A percentile compares a stretch with the other conserved stretches of the same genome.
Evolutionary conservation across 768 basidiomycete genomes (phyloP).

Genomic region (Mycena alexandri): DNA sequence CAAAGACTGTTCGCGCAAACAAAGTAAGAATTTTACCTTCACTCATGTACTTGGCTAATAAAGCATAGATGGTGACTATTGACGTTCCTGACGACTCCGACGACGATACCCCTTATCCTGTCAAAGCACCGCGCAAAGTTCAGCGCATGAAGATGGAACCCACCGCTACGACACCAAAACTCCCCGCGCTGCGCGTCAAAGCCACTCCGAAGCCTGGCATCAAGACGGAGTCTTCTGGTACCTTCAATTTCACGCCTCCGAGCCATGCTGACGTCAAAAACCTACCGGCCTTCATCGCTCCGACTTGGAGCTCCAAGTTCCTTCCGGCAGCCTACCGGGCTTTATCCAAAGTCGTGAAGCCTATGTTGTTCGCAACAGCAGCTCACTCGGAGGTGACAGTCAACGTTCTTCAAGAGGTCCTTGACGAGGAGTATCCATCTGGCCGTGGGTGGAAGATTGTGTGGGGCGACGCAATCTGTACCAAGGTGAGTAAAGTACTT

Average conservation of each 20-base stretch:
- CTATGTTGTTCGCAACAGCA: background rate
- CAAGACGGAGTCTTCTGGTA: too few species aligned
- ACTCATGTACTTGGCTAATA: too few species aligned
- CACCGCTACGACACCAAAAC: background rate
- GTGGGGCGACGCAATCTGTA: background rate
- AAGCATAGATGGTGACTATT: too few species aligned
- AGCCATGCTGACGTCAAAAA: background rate
- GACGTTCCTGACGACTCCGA: too few species aligned
- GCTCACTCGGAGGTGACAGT: background rate
- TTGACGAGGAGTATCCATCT: slow-evolving; percentile 2
- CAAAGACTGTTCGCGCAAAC: too few species aligned
- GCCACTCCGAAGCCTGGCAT: too few species aligned
- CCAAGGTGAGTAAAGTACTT: background rate
- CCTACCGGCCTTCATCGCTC: background rate
- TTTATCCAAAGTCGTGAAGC: background rate
- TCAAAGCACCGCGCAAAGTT: too few species aligned
- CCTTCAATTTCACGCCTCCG: too few species aligned
- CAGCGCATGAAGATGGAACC: background rate
- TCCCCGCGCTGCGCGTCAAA: too few species aligned
- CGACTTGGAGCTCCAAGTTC: background rate
- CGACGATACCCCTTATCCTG: too few species aligned
- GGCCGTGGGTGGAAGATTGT: background rate
- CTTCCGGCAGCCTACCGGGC: background rate
- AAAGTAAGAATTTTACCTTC: too few species aligned
- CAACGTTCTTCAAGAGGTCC: background rate